These are phyloP conservation scores for Pichia thaimueangensis DNA, from an alignment of 805 yeast species.

Conservation along the genomic window DNA sequence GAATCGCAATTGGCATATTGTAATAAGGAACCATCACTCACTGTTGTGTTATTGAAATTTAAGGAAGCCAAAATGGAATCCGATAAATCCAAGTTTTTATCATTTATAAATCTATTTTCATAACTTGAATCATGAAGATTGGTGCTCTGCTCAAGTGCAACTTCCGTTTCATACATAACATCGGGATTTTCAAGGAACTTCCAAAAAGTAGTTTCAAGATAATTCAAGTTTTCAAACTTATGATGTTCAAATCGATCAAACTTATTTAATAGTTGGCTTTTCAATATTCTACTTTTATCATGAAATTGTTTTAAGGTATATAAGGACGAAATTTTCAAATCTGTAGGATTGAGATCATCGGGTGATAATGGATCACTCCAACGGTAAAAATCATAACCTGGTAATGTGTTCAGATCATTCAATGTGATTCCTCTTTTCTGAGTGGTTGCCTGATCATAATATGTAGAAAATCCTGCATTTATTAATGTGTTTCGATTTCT, in stretches of 20 bases:
- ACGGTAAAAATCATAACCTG: slow-evolving; percentile 35
- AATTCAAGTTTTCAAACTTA: slow-evolving; percentile 13
- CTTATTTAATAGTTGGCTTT: slow-evolving; percentile 22
- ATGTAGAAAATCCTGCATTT: slow-evolving; percentile 46
- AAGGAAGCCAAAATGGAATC: slow-evolving; percentile 35
- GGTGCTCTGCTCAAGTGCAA: slow-evolving; percentile 30
- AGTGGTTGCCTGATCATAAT: slow-evolving; percentile 43
- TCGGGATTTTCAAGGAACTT: slow-evolving; percentile 28
- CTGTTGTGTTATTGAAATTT: slow-evolving; percentile 53
- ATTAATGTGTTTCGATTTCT: slow-evolving; percentile 41
- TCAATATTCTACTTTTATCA: slow-evolving; percentile 46
- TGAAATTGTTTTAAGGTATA: slow-evolving; percentile 53
- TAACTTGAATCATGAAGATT: slow-evolving; percentile 37
- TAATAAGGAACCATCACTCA: slow-evolving; percentile 43
- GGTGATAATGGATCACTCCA: slow-evolving; percentile 36
- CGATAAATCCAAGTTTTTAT: slow-evolving; percentile 5
- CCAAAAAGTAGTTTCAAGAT: slow-evolving; percentile 41
- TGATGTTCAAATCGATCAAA: slow-evolving; percentile 10
- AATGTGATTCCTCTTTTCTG: slow-evolving; percentile 34
- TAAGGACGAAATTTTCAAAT: slow-evolving; percentile 39
- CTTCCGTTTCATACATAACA: slow-evolving; percentile 31
- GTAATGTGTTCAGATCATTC: slow-evolving; percentile 30
- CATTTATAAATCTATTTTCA: slow-evolving; percentile 17
- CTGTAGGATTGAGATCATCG: slow-evolving; percentile 34
- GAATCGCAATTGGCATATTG: slow-evolving; percentile 39